Percentiles rank a stretch among this genome's conserved stretches.
Conservation (phyloP, 1,284 basidiomycete species). For the Trametes hirsuta region DNA sequence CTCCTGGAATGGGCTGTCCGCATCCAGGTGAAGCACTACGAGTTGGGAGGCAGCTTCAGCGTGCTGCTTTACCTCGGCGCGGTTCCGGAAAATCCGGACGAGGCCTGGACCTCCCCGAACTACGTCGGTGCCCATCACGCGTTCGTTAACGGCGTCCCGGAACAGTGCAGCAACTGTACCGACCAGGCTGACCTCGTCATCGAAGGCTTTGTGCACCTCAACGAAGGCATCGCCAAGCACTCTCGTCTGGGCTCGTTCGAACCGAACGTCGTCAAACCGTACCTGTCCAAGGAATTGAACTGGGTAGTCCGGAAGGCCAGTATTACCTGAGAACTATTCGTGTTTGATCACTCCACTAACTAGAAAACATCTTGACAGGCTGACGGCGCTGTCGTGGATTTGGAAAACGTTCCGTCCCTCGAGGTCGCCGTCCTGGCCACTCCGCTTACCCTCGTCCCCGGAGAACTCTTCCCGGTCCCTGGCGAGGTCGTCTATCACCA, state of each 20-base stretch:
- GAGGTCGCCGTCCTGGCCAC: constrained; percentile 36
- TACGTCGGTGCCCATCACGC: constrained; percentile 43
- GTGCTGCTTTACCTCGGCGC: constrained; percentile 46
- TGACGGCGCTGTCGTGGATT: background rate
- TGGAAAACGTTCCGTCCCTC: constrained; percentile 32
- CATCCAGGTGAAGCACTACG: constrained; percentile 44
- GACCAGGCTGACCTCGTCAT: constrained; percentile 40
- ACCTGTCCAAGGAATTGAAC: constrained; percentile 40
- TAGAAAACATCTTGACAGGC: background rate
- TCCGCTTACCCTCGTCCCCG: constrained; percentile 32
- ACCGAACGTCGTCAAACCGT: constrained; percentile 40
- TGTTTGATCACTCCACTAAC: background rate
- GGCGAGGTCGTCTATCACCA: constrained; percentile 5
- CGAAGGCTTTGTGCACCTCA: constrained; percentile 57
- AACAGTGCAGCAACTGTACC: background rate
- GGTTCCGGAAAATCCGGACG: constrained; percentile 37
- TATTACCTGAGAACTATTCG: background rate
- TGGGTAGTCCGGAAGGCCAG: constrained; percentile 39
- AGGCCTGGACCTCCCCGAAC: constrained; percentile 37
- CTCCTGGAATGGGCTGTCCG: constrained; percentile 44
- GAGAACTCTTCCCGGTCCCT: constrained; percentile 23
- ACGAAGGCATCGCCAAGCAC: constrained; percentile 35
- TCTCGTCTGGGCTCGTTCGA: constrained; percentile 36
- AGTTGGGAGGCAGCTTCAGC: constrained; percentile 42
- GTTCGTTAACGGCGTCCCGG: constrained; percentile 39